Conservation (phyloP, 2,329 filamentous ascomycete species). For the Stachybotrys chartarum region DNA sequence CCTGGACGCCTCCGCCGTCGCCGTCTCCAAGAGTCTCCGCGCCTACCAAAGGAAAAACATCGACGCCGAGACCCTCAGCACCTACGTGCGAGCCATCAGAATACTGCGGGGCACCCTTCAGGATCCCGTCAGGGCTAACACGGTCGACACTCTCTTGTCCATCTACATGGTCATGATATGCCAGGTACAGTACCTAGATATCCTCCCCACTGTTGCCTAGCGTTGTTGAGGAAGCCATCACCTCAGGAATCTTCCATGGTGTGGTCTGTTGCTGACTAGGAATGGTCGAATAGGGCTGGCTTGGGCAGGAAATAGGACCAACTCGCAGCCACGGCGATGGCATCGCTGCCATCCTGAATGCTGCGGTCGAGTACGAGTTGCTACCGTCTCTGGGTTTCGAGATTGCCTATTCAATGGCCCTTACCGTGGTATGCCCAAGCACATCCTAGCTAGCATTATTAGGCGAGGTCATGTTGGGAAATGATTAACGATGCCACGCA, state of each 20-base stretch:
- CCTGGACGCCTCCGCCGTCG: slow-evolving; percentile 30
- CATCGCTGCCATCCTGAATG: slow-evolving; percentile 21
- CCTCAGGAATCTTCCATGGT: too few relatives aligned
- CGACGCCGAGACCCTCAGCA: slow-evolving; percentile 13
- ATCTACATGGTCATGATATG: slow-evolving; percentile 29
- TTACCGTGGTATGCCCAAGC: slow-evolving; percentile 21
- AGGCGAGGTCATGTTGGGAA: too few relatives aligned
- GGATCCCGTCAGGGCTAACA: slow-evolving; percentile 16
- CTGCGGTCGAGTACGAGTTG: slow-evolving; percentile 14
- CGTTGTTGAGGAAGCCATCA: neutral
- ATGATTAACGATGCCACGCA: slow-evolving; percentile 3
- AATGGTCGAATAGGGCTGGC: slow-evolving; percentile 17
- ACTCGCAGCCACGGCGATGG: slow-evolving; percentile 22
- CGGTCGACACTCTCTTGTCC: slow-evolving; percentile 26
- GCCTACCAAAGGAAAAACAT: slow-evolving; percentile 8
- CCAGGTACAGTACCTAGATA: slow-evolving; percentile 15
- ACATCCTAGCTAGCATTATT: neutral
- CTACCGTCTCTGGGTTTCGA: slow-evolving; percentile 17
- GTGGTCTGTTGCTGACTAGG: too few relatives aligned
- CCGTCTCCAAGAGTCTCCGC: slow-evolving; percentile 16
- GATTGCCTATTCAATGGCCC: slow-evolving; percentile 20
- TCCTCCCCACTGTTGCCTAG: too few relatives aligned
- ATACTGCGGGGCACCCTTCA: slow-evolving; percentile 16
- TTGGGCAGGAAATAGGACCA: slow-evolving; percentile 15
- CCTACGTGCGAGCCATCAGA: slow-evolving; percentile 23